Conservation (phyloP, 2,329 filamentous ascomycete genomes). For the Colletotrichum camelliae region DNA sequence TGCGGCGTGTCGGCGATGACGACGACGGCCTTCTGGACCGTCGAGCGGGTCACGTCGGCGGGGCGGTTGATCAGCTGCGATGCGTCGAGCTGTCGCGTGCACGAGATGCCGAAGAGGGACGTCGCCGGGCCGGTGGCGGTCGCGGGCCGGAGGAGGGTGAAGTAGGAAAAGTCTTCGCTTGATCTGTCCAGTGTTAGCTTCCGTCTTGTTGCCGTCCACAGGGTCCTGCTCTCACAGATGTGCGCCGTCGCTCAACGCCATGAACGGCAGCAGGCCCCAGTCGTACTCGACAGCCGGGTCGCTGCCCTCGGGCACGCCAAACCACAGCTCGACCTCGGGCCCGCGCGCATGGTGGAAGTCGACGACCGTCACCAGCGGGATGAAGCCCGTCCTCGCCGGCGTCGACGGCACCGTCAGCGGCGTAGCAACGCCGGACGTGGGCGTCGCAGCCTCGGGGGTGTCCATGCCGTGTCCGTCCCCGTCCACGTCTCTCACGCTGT, state of each 20-base stretch:
- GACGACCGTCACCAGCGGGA: conserved; percentile 78
- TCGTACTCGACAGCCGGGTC: conserved; percentile 86
- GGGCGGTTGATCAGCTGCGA: conserved; percentile 78
- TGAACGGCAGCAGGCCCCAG: conserved; percentile 92
- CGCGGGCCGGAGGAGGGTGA: conserved; percentile 79
- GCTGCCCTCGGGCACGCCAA: conserved; percentile 73
- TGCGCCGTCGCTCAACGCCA: conserved; percentile 94
- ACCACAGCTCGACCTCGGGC: conserved; percentile 93
- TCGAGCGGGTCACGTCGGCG: conserved; percentile 92
- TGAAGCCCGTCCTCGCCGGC: conserved; percentile 48
- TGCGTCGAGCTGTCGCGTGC: conserved; percentile 88
- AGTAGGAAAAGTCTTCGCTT: conserved; percentile 97
- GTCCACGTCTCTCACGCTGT: not conserved
- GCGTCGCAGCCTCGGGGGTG: conserved; percentile 15
- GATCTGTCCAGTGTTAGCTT: conserved; percentile 55
- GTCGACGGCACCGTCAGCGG: conserved; percentile 19
- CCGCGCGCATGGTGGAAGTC: conserved; percentile 87
- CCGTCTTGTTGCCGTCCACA: not conserved
- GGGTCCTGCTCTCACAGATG: conserved; percentile 73
- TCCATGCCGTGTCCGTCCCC: conserved; percentile 9
- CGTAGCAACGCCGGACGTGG: conserved; percentile 11
- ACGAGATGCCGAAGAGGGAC: conserved; percentile 94
- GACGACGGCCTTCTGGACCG: conserved; percentile 97
- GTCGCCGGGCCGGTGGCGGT: conserved; percentile 64
- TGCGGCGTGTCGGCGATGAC: conserved; percentile 92